Conservation (phyloP, 2,329 filamentous ascomycete species). For the Knoxdaviesia proteae region DNA sequence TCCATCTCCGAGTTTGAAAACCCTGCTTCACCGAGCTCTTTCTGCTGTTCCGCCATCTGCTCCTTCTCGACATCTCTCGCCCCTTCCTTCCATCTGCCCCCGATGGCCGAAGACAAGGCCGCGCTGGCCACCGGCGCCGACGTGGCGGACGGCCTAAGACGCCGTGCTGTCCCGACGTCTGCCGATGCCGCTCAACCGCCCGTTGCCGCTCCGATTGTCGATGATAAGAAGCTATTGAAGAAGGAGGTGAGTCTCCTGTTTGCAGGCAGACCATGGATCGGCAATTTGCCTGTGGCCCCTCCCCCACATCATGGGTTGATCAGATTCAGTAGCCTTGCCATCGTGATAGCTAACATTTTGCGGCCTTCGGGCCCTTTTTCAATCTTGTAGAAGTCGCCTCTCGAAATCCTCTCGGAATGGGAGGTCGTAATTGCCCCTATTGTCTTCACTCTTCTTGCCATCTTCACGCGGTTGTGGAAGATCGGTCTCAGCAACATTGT, state of each 20-base stretch:
- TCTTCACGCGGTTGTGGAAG: constrained; percentile 49
- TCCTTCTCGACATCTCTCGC: too few species aligned
- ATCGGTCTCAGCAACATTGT: constrained; percentile 48
- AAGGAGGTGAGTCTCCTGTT: constrained; percentile 26
- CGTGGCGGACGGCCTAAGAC: constrained; percentile 31
- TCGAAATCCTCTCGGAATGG: constrained; percentile 42
- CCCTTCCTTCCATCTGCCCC: too few species aligned
- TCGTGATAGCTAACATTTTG: too few species aligned
- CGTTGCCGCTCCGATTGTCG: constrained; percentile 17
- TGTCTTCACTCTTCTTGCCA: constrained; percentile 37
- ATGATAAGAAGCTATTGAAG: constrained; percentile 36
- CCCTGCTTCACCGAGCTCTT: neutral
- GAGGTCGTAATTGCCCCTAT: constrained; percentile 40
- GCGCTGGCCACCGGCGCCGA: constrained; percentile 40
- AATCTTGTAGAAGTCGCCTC: constrained; percentile 27
- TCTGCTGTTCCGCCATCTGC: constrained; percentile 3
- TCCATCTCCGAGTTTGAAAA: neutral
- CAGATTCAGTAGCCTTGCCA: too few species aligned
- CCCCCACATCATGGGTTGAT: too few species aligned
- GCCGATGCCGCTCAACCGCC: constrained; percentile 1
- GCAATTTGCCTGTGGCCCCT: too few species aligned
- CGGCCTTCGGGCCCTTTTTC: too few species aligned
- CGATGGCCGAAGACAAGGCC: constrained; percentile 33
- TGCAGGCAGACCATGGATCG: too few species aligned
- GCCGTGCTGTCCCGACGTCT: constrained; percentile 22